Percentiles rank a stretch among this genome's conserved stretches.
Evolutionary conservation across 2,329 filamentous ascomycete genomes (phyloP).

Genomic region (Fonsecaea pugnacius): DNA sequence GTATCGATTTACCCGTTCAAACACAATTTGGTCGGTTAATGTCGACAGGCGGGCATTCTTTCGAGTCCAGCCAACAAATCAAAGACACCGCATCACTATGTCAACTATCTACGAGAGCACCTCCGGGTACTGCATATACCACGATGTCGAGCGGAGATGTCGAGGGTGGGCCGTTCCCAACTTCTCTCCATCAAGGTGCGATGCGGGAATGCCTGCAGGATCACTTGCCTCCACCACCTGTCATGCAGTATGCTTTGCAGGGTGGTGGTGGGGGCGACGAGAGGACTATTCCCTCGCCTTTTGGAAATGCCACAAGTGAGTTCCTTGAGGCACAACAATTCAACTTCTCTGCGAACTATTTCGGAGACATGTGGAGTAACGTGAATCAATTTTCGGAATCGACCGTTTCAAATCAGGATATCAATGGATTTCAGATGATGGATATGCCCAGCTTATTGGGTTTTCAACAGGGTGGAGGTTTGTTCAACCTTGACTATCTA

Average conservation of each 20-base stretch:
- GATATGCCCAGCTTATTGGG: background rate
- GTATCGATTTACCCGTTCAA: background rate
- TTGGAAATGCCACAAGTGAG: background rate
- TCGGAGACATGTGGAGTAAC: background rate
- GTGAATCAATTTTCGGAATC: constrained; percentile 6
- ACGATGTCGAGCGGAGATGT: background rate
- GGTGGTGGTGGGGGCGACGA: background rate
- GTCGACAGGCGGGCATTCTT: background rate
- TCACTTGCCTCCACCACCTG: background rate
- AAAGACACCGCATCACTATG: background rate
- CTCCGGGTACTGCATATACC: background rate
- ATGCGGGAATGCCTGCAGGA: background rate
- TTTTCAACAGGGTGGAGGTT: background rate
- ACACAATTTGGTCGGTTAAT: background rate
- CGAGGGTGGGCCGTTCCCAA: background rate
- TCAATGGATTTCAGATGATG: background rate
- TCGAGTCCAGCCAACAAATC: background rate
- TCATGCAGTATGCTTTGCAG: background rate
- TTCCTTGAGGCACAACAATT: constrained; percentile 10
- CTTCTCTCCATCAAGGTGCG: background rate
- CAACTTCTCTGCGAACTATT: constrained; percentile 8
- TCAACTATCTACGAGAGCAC: background rate
- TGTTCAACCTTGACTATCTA: constrained; percentile 6
- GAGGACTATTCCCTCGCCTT: background rate
- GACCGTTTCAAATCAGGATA: background rate